phyloP scores from a whole-genome alignment of 1,139 yeast species.

The Candida anutae region DNA sequence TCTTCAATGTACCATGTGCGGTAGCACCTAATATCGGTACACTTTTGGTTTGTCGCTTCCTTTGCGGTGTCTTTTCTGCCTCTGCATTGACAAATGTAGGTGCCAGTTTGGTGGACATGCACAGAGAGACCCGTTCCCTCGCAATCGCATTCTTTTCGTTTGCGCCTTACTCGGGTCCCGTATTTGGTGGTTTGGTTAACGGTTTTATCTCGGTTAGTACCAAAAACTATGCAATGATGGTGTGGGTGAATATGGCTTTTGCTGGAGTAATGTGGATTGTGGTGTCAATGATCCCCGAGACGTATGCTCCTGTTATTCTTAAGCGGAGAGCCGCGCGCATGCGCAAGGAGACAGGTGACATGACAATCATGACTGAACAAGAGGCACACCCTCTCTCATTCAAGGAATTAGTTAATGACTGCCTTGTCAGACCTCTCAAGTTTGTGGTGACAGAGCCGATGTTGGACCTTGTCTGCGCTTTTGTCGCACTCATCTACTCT shows the following conservation, averaged over 20 bases:
- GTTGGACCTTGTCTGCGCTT: constrained; percentile 70
- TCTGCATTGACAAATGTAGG: constrained; percentile 84
- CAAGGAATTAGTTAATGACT: constrained; percentile 55
- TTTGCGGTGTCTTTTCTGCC: constrained; percentile 81
- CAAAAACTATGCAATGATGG: constrained; percentile 57
- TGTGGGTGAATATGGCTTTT: constrained; percentile 91
- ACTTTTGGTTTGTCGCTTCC: constrained; percentile 68
- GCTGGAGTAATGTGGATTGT: constrained; percentile 76
- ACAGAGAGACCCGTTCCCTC: constrained; percentile 71
- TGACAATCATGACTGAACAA: constrained; percentile 84
- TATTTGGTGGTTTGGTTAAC: constrained; percentile 80
- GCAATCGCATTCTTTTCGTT: constrained; percentile 89
- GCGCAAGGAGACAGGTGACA: constrained; percentile 75
- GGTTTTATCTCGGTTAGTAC: constrained; percentile 76
- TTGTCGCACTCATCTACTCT: constrained; percentile 82
- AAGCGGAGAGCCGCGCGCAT: constrained; percentile 61
- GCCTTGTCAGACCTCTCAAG: constrained; percentile 67
- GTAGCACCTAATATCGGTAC: constrained; percentile 79
- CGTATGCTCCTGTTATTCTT: constrained; percentile 82
- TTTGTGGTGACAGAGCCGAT: constrained; percentile 78
- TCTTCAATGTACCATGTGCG: constrained; percentile 87
- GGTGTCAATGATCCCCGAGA: constrained; percentile 66
- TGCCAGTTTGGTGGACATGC: constrained; percentile 85
- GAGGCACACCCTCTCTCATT: constrained; percentile 70
- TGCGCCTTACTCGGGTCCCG: constrained; percentile 92